Conservation (phyloP, 768 basidiomycete genomes). For the Hypholoma fasciculare region DNA sequence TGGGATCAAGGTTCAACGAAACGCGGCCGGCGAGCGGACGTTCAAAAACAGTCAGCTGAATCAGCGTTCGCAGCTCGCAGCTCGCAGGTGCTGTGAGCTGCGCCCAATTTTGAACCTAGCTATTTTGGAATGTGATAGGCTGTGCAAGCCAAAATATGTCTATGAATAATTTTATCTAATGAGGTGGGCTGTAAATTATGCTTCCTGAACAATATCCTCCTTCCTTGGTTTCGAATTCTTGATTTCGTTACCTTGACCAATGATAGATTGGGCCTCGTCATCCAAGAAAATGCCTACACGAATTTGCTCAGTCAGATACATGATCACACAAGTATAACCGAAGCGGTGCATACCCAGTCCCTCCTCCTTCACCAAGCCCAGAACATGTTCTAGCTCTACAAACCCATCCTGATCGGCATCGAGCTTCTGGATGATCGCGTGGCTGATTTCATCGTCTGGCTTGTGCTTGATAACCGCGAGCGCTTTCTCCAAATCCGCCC, state of each 20-base stretch:
- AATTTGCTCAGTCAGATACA: neutral
- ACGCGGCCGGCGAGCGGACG: no score
- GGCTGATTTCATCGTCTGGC: constrained; percentile 87
- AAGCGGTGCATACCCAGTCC: constrained; percentile 60
- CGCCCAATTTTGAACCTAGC: no score
- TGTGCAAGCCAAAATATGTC: neutral
- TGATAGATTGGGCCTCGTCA: constrained; percentile 51
- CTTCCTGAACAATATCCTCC: constrained; percentile 92
- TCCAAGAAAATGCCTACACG: constrained; percentile 2
- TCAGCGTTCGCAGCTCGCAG: no score
- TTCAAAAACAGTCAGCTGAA: no score
- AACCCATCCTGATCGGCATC: constrained; percentile 96
- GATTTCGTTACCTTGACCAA: constrained; percentile 83
- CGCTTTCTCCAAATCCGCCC: constrained; percentile 87
- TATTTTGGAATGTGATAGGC: neutral
- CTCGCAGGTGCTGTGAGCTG: no score
- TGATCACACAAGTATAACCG: neutral
- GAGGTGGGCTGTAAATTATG: constrained; percentile 16
- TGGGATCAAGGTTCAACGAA: no score
- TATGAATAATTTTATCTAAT: constrained; percentile 9
- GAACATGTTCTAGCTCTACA: constrained; percentile 92
- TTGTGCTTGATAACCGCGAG: constrained; percentile 91
- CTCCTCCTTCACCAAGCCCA: constrained; percentile 86
- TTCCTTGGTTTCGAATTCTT: constrained; percentile 84
- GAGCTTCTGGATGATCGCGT: constrained; percentile 86